Percentiles rank a stretch among this genome's conserved stretches.
phyloP scores from a whole-genome alignment of 139 green algal species.

The Tetradesmus lagerheimii region DNA sequence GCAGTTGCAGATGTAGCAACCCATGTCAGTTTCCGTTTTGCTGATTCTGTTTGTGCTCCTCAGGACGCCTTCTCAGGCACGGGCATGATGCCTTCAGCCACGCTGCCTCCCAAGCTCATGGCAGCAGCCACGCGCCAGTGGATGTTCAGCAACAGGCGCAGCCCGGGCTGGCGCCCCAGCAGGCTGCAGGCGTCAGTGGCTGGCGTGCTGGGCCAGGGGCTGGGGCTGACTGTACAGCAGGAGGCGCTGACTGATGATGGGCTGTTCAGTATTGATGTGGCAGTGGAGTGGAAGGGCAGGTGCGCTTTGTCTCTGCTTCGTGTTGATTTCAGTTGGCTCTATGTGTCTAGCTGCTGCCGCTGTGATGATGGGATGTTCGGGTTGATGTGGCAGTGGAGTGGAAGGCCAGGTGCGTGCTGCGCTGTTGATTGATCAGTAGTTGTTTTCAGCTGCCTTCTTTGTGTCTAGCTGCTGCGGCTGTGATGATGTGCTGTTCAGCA shows the following conservation, averaged over 20 bases:
- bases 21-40: too few species aligned
- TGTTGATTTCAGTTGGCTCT: too few species aligned
- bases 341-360: too few species aligned
- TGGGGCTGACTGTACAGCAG: slow-evolving; percentile 11
- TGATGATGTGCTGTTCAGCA: slow-evolving; percentile 62
- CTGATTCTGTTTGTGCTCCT: not conserved
- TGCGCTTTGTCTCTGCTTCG: too few species aligned
- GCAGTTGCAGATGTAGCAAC: too few species aligned
- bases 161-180: not conserved
- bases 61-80: slow-evolving; percentile 24
- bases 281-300: slow-evolving; percentile 54
- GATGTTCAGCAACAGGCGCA: slow-evolving; percentile 43
- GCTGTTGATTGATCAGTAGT: too few species aligned
- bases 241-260: slow-evolving; percentile 60
- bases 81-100: not conserved
- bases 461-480: too few species aligned
- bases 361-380: too few species aligned
- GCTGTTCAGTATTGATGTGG: slow-evolving; percentile 69
- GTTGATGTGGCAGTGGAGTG: too few species aligned
- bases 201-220: not conserved
- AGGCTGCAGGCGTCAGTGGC: slow-evolving; percentile 5
- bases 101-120: slow-evolving; percentile 19
- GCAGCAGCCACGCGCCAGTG: slow-evolving; percentile 31
- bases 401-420: slow-evolving; percentile 48
- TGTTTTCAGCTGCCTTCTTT: too few species aligned